A percentile compares a stretch with the other conserved stretches of the same genome.
phyloP scores from a whole-genome alignment of 768 basidiomycete genomes.

The Tylopilus felleus region DNA sequence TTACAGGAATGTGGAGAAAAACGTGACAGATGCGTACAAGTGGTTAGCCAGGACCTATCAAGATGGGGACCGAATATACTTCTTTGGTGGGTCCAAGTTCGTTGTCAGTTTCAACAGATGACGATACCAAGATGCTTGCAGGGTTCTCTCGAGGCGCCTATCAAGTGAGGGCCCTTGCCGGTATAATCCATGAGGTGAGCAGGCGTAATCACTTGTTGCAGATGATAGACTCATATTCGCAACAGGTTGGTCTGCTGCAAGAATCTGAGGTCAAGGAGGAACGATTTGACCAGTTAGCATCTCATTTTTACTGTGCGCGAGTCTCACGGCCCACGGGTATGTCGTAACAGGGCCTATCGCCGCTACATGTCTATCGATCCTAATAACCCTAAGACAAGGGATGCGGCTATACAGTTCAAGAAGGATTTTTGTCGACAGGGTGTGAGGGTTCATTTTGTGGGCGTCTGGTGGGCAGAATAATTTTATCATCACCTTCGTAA shows the following conservation, averaged over 20 bases:
- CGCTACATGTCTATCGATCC: constrained; percentile 25
- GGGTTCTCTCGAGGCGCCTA: constrained; percentile 44
- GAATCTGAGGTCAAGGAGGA: neutral
- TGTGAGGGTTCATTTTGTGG: constrained; percentile 33
- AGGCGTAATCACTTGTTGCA: too few relatives aligned
- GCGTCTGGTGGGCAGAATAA: constrained; percentile 28
- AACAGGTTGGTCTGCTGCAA: neutral
- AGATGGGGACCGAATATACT: constrained; percentile 27
- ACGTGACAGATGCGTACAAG: neutral
- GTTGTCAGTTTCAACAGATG: neutral
- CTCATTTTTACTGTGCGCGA: neutral
- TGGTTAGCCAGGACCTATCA: constrained; percentile 1
- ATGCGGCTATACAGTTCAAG: constrained; percentile 25
- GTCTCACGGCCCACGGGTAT: neutral
- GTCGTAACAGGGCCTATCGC: neutral
- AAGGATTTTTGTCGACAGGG: constrained; percentile 20
- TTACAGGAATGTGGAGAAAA: constrained; percentile 5
- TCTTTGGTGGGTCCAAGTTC: constrained; percentile 32
- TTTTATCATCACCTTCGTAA: neutral
- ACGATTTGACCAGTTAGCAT: neutral
- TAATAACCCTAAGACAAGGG: constrained; percentile 7
- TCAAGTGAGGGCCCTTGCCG: constrained; percentile 37
- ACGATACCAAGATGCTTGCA: constrained; percentile 3
- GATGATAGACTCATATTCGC: neutral
- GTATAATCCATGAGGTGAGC: constrained; percentile 35